phyloP scores from a whole-genome alignment of 2,329 filamentous ascomycete species.

The Rhinocladiella mackenziei region DNA sequence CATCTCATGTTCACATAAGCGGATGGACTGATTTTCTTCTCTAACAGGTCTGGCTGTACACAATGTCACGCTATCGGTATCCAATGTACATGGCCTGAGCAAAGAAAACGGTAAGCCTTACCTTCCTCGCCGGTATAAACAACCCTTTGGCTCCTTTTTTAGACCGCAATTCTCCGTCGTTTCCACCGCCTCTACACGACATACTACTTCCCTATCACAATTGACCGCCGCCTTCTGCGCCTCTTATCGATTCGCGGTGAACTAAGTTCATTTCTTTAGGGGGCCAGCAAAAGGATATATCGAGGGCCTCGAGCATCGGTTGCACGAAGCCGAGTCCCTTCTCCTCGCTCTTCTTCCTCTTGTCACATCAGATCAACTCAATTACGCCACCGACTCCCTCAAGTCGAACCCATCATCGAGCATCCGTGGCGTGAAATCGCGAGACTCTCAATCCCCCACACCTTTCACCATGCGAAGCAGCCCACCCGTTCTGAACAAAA shows the following conservation, averaged over 20 bases:
- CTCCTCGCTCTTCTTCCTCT: constrained; percentile 39
- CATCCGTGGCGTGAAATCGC: constrained; percentile 8
- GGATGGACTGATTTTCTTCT: constrained; percentile 7
- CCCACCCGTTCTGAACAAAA: constrained; percentile 29
- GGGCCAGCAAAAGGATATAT: constrained; percentile 48
- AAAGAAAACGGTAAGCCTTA: constrained; percentile 24
- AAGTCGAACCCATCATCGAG: constrained; percentile 1
- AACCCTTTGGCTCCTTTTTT: too few species aligned
- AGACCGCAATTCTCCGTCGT: too few species aligned
- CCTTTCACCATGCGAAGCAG: constrained; percentile 19
- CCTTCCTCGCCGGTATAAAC: too few species aligned
- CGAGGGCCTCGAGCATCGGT: constrained; percentile 43
- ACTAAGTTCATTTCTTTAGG: constrained; percentile 28
- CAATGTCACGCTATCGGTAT: constrained; percentile 26
- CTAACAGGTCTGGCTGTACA: constrained; percentile 23
- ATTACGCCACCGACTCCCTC: constrained; percentile 26
- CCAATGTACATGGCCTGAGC: constrained; percentile 27
- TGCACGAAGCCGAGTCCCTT: constrained; percentile 42
- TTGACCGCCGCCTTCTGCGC: background rate
- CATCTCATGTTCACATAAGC: background rate
- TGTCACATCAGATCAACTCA: constrained; percentile 35
- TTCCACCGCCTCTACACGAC: too few species aligned
- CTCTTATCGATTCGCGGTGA: background rate
- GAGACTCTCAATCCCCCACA: constrained; percentile 23
- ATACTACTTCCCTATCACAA: too few species aligned